phyloP scores from a whole-genome alignment of 73 alveolate genomes.

The Durusdinium trenchii region DNA sequence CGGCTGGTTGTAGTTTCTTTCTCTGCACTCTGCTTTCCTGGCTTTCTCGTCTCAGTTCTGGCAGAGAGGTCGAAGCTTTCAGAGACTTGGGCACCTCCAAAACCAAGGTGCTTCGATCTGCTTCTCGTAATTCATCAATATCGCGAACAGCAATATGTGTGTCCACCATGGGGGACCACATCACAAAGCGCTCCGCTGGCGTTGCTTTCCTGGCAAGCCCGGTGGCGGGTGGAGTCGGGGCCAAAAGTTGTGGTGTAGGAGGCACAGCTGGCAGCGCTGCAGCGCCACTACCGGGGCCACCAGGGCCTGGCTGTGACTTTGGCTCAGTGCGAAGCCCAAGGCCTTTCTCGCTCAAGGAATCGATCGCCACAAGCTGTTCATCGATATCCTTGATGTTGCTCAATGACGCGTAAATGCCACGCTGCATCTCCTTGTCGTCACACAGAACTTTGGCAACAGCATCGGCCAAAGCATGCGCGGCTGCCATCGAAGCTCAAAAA shows the following conservation, averaged over 20 bases:
- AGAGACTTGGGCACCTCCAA: slow-evolving; percentile 56
- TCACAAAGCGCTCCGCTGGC: slow-evolving; percentile 15
- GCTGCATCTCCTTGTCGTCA: slow-evolving; percentile 72
- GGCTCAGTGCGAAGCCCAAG: not conserved
- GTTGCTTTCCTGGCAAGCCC: not conserved
- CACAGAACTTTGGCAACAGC: slow-evolving; percentile 65
- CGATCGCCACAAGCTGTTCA: slow-evolving; percentile 78
- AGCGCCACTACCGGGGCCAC: not conserved
- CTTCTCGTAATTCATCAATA: not conserved
- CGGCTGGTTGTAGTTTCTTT: not conserved
- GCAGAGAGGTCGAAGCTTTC: slow-evolving; percentile 32
- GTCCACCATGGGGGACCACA: slow-evolving; percentile 41
- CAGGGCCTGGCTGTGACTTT: not conserved
- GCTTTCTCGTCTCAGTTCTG: slow-evolving; percentile 17
- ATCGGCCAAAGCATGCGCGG: slow-evolving; percentile 65
- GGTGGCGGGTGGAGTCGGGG: too few relatives aligned
- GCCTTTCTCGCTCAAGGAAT: slow-evolving; percentile 61
- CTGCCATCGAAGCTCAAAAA: too few relatives aligned
- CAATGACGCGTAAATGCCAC: slow-evolving; percentile 39
- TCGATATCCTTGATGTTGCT: slow-evolving; percentile 29
- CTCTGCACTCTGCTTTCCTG: not conserved
- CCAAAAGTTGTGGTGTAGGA: not conserved
- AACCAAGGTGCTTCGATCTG: slow-evolving; percentile 60
- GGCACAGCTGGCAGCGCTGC: not conserved
- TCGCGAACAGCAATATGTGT: not conserved